Evolutionary conservation across 768 basidiomycete genomes (phyloP), one percentile per base, ranked within the genome.

Genomic region (Lactifluus volemus): DNA sequence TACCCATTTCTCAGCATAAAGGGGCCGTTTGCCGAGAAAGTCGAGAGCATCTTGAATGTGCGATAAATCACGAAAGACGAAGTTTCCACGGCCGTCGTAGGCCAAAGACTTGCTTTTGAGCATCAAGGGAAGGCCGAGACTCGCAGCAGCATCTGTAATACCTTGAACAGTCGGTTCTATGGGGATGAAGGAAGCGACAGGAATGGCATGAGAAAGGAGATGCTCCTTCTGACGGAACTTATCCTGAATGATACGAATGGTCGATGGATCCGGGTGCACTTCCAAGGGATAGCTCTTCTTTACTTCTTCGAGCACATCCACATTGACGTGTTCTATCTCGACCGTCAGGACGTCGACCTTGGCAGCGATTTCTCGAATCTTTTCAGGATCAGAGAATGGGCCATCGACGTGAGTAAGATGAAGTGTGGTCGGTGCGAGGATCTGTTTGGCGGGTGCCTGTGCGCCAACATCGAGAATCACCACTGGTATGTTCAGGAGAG

Each of bases 291-390:
- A 68, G 55, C 66, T 69, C 39, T 66, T 72, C 65, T 82, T 76
- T 2, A 89, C 76, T 53, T 84, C 79, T 53, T 86, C 81, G 10
- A 99, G 77, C 0, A 89, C 83, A 21, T 76, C 76, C 11, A 81
- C 90, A 64, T 96, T 83, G 63, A 99, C 92, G 68, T 99, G 97
- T 73, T 99, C 96, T 38, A 98, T 98, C 77, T 99, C 96, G 54
- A 96, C 85, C 0, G 96, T 98, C 52, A 98, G 76, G 38, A 98
- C 76, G 68, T 98, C 89, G 34, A 89, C 94, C 69, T 84, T 84
- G 12, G 71, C 63, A 0, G 94, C 92, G 41, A 99, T 82, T 64
- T 89, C 80, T 47, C 77, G 79, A 66, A 99, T 96, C 69, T 88
- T 86, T 12, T 73, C 74, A 0, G 88, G 80, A 69, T 94, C 87